A percentile compares a stretch with the other conserved stretches of the same genome.
phyloP scores from a whole-genome alignment of 768 basidiomycete genomes.

The Leccinum obscurum region DNA sequence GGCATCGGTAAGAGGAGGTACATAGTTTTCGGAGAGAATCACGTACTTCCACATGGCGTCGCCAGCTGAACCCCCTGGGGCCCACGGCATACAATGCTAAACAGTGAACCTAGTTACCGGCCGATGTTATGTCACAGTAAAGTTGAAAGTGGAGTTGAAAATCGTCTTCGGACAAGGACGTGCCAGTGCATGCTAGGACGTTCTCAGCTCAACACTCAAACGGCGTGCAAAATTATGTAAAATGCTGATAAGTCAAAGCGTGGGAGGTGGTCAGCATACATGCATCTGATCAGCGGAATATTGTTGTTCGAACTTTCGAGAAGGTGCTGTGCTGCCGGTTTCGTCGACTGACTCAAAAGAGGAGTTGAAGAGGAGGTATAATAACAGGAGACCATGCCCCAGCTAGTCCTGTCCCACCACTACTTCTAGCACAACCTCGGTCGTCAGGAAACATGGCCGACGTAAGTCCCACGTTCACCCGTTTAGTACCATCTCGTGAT shows the following conservation, averaged over 20 bases:
- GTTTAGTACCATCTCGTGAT: constrained; percentile 22
- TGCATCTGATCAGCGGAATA: too few relatives aligned
- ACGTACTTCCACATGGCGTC: constrained; percentile 5
- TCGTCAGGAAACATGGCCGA: constrained; percentile 29
- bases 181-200: neutral
- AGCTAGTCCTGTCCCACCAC: neutral
- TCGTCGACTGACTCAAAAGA: neutral
- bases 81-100: neutral
- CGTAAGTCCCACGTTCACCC: constrained; percentile 25
- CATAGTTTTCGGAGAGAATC: neutral
- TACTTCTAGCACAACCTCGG: neutral
- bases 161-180: neutral
- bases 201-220: neutral
- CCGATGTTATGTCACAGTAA: too few relatives aligned
- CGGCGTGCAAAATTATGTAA: neutral
- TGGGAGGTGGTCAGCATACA: too few relatives aligned
- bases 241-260: too few relatives aligned
- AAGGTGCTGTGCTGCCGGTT: constrained; percentile 23
- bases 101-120: neutral
- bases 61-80: neutral
- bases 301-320: constrained; percentile 31
- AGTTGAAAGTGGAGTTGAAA: too few relatives aligned
- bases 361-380: constrained; percentile 17
- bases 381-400: constrained; percentile 3
- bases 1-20: too few relatives aligned